Evolutionary conservation across 2,329 filamentous ascomycete species (phyloP).

Genomic region (Fusarium sp.): DNA sequence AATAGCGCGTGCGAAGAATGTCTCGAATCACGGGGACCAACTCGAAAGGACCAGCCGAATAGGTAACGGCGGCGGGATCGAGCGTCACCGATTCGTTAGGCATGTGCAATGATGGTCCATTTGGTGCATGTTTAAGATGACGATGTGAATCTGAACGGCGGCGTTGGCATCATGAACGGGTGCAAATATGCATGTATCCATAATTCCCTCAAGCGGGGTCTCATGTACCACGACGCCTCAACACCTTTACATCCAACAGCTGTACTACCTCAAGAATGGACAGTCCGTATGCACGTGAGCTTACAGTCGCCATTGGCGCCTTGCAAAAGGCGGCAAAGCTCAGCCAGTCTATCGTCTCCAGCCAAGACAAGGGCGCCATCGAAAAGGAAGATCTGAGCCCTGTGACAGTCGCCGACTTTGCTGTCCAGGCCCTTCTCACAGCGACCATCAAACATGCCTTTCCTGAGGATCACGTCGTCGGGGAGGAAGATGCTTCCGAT

Average conservation of each 20-base stretch:
- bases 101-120: constrained; percentile 41
- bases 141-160: not conserved
- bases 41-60: constrained; percentile 42
- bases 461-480: constrained; percentile 64
- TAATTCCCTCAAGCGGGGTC: constrained; percentile 41
- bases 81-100: constrained; percentile 31
- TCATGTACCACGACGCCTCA: constrained; percentile 7
- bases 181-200: constrained; percentile 44
- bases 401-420: constrained; percentile 71
- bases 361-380: constrained; percentile 62
- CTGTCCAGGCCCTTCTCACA: constrained; percentile 67
- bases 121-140: constrained; percentile 1
- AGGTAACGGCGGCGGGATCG: constrained; percentile 45
- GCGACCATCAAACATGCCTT: constrained; percentile 63
- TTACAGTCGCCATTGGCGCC: constrained; percentile 57
- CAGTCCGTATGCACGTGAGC: constrained; percentile 56
- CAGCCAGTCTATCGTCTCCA: constrained; percentile 61
- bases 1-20: constrained; percentile 62
- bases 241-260: not conserved
- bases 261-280: constrained; percentile 51
- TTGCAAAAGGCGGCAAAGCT: constrained; percentile 60
- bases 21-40: constrained; percentile 59
- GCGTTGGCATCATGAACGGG: constrained; percentile 8
- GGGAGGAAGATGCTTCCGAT: constrained; percentile 65
- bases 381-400: constrained; percentile 68